phyloP scores from a whole-genome alignment of 75 land plant genomes.

The Ceratopteris richardii region DNA sequence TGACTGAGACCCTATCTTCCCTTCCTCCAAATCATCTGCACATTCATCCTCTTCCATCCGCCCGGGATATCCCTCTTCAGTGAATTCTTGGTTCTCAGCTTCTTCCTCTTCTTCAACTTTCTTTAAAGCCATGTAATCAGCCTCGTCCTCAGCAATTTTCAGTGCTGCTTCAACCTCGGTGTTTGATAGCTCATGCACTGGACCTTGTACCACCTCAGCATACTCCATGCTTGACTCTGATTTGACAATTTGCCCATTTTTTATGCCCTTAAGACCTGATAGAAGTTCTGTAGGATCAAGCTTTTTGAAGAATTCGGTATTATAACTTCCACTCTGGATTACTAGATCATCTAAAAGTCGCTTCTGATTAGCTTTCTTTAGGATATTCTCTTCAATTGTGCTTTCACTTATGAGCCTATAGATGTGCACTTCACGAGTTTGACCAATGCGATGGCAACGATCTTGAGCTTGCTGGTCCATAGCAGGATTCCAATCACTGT shows the following conservation, averaged over 20 bases:
- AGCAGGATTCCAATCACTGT: conserved; percentile 99
- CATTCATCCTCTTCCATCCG: conserved; percentile 75
- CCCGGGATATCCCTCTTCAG: conserved; percentile 65
- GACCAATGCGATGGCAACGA: conserved; percentile 97
- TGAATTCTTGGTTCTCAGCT: conserved; percentile 90
- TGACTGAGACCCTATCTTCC: conserved; percentile 27
- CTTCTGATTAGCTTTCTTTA: conserved; percentile 99
- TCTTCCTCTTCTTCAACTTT: conserved; percentile 94
- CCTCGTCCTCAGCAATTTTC: conserved; percentile 96
- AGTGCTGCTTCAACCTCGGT: conserved; percentile 92
- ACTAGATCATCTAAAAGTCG: conserved; percentile 93
- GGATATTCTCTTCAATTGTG: conserved; percentile 97
- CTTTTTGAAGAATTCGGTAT: conserved; percentile 98
- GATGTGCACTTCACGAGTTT: conserved; percentile 97
- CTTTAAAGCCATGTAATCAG: conserved; percentile 98
- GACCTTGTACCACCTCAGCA: background rate
- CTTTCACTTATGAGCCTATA: conserved; percentile 91
- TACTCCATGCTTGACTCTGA: background rate
- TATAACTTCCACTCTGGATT: conserved; percentile 97
- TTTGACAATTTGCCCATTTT: conserved; percentile 1
- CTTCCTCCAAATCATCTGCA: conserved; percentile 56
- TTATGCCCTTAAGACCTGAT: conserved; percentile 55
- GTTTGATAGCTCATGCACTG: conserved; percentile 40
- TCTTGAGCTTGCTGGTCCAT: conserved; percentile 99
- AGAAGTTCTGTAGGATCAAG: conserved; percentile 91